phyloP scores from a whole-genome alignment of 805 yeast genomes.

The Candida pseudoglaebosa region DNA sequence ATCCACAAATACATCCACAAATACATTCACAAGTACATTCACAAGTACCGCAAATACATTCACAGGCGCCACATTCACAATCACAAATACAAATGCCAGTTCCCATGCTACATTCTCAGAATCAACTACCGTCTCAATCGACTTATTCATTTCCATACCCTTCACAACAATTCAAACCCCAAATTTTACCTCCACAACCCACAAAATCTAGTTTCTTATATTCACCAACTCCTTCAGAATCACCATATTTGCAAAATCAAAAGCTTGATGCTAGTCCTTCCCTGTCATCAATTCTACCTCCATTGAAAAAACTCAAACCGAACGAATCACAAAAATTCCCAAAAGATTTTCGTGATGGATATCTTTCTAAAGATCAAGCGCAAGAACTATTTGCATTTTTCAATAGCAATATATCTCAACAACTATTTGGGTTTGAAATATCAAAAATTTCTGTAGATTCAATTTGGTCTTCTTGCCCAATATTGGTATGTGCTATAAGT shows the following conservation, averaged over 20 bases:
- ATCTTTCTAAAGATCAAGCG: slow-evolving; percentile 39
- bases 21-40: neutral
- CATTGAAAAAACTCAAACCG: slow-evolving; percentile 4
- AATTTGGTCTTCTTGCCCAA: slow-evolving; percentile 54
- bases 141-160: too few relatives aligned
- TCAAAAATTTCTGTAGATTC: slow-evolving; percentile 44
- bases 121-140: neutral
- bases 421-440: slow-evolving; percentile 62
- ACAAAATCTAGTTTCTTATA: neutral
- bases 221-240: neutral
- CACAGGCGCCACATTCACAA: slow-evolving; percentile 1
- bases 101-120: neutral
- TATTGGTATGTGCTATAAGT: slow-evolving; percentile 56
- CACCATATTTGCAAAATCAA: neutral
- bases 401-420: slow-evolving; percentile 54
- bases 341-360: slow-evolving; percentile 34
- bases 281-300: slow-evolving; percentile 1
- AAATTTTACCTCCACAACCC: neutral
- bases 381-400: slow-evolving; percentile 49
- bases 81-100: neutral
- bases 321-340: slow-evolving; percentile 8
- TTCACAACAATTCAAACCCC: too few relatives aligned
- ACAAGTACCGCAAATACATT: slow-evolving; percentile 2
- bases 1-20: neutral
- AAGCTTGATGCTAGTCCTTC: neutral